Evolutionary conservation across 108 stramenopile genomes (phyloP), one percentile per base, ranked within the genome.

Genomic region (Cyclostephanos invisitatus): DNA sequence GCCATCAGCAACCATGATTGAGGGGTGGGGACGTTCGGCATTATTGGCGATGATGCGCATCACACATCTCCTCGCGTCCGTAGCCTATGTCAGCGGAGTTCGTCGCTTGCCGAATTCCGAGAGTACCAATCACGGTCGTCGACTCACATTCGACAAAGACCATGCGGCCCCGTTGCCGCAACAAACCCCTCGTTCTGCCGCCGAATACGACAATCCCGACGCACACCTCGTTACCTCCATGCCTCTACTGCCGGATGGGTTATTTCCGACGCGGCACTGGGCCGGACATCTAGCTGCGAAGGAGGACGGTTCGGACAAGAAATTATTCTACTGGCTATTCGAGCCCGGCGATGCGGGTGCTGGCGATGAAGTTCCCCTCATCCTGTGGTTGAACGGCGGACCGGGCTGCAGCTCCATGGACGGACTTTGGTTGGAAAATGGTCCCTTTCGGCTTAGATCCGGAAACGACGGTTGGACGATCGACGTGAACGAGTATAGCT

Each of bases 261-360:
- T 50, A 9, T 72, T 80, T 44, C 47, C 69, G 0, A 91, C 81
- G 1, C 62, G 81, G 38, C 89, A 89, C 58, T 94, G 86, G 84
- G 86, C 93, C 1, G 93, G 93, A 29, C 83, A 87, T 46, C 64
- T 94, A 7, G 86, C 88, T 7, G 93, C 88, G 1, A 66, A 78
- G 21, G 64, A 40, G 0, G 78, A 88, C 56, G 81, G 79, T 10
- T 35, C 46, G 24, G 85, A 94, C 63, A 93, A 96, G 36, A 85
- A 94, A 40, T 67, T 96, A 24, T 98, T 98, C 77, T 98, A 96
- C 75, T 98, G 98, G 98, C 49, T 98, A n/a, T 96, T 98, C 76
- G 91, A 84, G 27, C 92, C 93, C 1, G 74, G 69, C 22, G 73
- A 40, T 22, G 61, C 21, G 2, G 64, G 57, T 8, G 56, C 80